A percentile compares a stretch with the other conserved stretches of the same genome.
Evolutionary conservation across 2,329 filamentous ascomycete genomes (phyloP).

Genomic region (Aspergillus amoenus): DNA sequence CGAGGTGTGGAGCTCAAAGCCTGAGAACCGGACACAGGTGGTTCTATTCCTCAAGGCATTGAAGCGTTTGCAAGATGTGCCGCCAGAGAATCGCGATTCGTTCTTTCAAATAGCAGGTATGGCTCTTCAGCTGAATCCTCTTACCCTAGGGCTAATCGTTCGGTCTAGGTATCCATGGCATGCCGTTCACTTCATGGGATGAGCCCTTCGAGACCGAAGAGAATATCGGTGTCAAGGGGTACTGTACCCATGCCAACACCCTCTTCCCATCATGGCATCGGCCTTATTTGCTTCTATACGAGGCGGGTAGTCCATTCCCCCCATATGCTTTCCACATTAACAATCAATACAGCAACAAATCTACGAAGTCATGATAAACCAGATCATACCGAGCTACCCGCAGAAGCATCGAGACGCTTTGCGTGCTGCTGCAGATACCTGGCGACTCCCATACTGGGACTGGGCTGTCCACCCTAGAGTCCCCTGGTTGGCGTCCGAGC

Average conservation of each 20-base stretch:
- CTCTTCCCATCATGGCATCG: constrained; percentile 11
- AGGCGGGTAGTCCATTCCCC: not conserved
- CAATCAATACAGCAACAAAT: not conserved
- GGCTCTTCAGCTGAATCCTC: not conserved
- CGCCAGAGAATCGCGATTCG: not conserved
- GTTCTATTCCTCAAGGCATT: not conserved
- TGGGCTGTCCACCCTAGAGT: constrained; percentile 1
- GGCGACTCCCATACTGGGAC: constrained; percentile 10
- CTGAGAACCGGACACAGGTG: not conserved
- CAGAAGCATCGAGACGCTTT: not conserved
- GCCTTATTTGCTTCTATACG: constrained; percentile 7
- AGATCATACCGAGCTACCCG: not conserved
- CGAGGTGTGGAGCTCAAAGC: not conserved
- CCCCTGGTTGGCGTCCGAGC: not conserved
- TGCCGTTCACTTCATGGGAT: not conserved
- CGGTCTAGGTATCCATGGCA: not conserved
- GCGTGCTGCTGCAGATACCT: not conserved
- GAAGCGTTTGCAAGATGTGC: not conserved
- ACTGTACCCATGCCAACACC: constrained; percentile 4
- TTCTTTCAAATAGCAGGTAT: not conserved
- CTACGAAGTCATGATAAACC: not conserved
- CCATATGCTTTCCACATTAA: not conserved
- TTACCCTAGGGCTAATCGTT: not conserved
- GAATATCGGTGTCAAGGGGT: not conserved
- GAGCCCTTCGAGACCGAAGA: not conserved